Evolutionary conservation across 768 basidiomycete species (phyloP).

Genomic region (Mycena vitilis): DNA sequence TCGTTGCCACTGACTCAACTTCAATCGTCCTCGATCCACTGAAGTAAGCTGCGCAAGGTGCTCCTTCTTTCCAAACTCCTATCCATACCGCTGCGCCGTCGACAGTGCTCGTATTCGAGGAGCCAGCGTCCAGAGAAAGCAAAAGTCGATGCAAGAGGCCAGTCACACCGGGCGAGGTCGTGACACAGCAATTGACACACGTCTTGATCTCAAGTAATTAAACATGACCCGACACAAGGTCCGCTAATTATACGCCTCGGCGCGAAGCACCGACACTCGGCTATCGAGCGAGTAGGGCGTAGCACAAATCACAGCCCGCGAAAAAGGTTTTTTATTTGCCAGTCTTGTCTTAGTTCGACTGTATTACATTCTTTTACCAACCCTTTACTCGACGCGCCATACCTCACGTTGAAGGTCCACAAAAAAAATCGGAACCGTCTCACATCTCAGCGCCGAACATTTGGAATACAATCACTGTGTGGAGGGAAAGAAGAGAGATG

Average conservation of each 20-base stretch:
- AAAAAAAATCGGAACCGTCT: too few species aligned
- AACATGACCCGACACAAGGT: constrained; percentile 5
- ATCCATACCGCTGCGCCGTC: not conserved
- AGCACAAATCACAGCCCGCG: too few species aligned
- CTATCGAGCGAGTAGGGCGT: not conserved
- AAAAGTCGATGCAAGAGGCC: constrained; percentile 7
- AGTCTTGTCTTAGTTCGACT: too few species aligned
- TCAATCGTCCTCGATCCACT: not conserved
- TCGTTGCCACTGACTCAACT: not conserved
- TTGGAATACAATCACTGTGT: too few species aligned
- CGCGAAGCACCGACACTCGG: not conserved
- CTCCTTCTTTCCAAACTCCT: not conserved
- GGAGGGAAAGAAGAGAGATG: too few species aligned
- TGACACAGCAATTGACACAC: constrained; percentile 31
- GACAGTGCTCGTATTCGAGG: not conserved
- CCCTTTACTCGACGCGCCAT: too few species aligned
- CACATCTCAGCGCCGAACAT: too few species aligned
- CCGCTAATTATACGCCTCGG: constrained; percentile 5
- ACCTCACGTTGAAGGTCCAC: too few species aligned
- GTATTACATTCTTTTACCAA: too few species aligned
- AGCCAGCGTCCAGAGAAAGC: constrained; percentile 15
- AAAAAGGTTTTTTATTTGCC: too few species aligned
- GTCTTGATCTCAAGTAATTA: constrained; percentile 22
- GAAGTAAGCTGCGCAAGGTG: not conserved
- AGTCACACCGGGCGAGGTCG: constrained; percentile 12